Evolutionary conservation across 208 protist species (phyloP), one percentile per base, ranked within the genome.

Genomic region (Leptomonas pyrrhocoris): DNA sequence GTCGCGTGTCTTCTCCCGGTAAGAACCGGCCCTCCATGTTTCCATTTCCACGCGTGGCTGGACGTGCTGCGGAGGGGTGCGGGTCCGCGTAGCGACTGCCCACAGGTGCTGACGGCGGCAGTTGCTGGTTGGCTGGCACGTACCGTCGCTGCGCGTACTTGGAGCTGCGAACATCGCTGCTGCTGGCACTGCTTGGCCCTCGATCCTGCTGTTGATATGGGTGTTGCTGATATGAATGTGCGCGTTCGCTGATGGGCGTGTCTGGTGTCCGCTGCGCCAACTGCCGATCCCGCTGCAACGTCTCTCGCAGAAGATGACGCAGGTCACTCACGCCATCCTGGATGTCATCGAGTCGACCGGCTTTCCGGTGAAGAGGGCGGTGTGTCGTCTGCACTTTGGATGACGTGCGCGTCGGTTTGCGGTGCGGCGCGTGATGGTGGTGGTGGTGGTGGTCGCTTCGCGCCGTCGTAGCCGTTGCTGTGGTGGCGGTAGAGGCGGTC

Each of bases 321-420:
- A 66, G 48, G n/a, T 55, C 48, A 19, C 31, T 66, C 60, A 66
- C 34, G n/a, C 55, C 46, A 21, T 42, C 31, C 21, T 66, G 43
- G 16, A 66, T 25, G 6, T 18, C 60, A 15, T 54, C 60, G 9
- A 64, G 23, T 28, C 42, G 30, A 53, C 42, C 0, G n/a, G 58
- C 23, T 16, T 1, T 5, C 4, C 8, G 34, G 34, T 45, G 54
- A 19, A 5, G 54, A 45, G 54, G 28, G 54, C 34, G 54, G 2
- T 40, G 28, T 27, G 13, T 16, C n/a, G 28, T 40, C 54, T 45
- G 16, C 9, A 12, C 5, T 6, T 12, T 38, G 34, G 54, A 19
- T 2, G 54, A 59, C 54, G 6, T 6, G n/a, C 34, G 16, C 34
- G 42, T 23, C 7, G 34, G 31, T 7, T 11, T 18, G n/a, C 21